These are phyloP conservation scores for Microcos paniculata DNA, from an alignment of 345 rosid species.

Conservation along the genomic window DNA sequence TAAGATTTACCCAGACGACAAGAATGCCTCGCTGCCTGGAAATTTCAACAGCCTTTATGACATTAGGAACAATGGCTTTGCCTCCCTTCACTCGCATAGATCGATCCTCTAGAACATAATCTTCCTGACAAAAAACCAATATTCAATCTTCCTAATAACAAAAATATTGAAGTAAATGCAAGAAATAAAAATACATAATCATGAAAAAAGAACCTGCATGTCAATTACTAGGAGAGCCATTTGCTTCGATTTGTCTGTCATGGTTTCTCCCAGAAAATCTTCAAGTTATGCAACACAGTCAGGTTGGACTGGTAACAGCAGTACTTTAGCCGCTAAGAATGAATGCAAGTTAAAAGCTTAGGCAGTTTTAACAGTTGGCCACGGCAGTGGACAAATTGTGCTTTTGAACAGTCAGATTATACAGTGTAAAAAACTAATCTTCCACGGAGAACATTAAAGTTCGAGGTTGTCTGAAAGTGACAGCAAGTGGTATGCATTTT, in stretches of 20 bases:
- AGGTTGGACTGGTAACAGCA: not conserved
- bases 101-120: constrained; percentile 3
- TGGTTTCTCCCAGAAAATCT: constrained; percentile 6
- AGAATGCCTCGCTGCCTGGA: constrained; percentile 65
- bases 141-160: not conserved
- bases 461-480: no score
- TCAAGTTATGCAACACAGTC: not conserved
- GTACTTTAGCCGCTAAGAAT: no score
- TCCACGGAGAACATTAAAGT: no score
- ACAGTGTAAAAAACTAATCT: no score
- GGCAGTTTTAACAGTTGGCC: no score
- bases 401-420: no score
- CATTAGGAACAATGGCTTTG: constrained; percentile 63
- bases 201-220: constrained; percentile 67
- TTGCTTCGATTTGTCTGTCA: constrained; percentile 60
- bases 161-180: not conserved
- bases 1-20: constrained; percentile 65
- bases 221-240: constrained; percentile 88
- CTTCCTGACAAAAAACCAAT: constrained; percentile 5
- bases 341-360: no score
- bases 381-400: no score
- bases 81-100: constrained; percentile 56
- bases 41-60: constrained; percentile 34
- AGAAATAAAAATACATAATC: not conserved
- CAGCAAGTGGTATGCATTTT: no score